These are phyloP conservation scores for Phytophthora megakarya DNA, from an alignment of 352 stramenopile species.

Conservation along the genomic window DNA sequence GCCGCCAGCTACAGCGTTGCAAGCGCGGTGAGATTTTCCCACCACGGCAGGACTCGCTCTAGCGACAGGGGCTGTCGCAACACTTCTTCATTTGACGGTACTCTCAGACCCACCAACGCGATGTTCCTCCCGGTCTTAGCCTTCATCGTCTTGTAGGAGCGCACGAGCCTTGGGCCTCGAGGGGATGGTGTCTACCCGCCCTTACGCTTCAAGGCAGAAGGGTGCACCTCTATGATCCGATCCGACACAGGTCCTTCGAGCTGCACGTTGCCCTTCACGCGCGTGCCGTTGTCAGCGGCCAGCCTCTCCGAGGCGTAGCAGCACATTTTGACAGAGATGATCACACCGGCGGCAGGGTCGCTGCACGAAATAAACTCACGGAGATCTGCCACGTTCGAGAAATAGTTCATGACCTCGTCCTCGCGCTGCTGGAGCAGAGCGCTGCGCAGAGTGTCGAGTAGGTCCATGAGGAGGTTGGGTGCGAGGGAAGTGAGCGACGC, in stretches of 20 bases:
- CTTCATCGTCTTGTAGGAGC: conserved; percentile 1
- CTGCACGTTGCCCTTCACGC: conserved; percentile 9
- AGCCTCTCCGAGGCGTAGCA: background rate
- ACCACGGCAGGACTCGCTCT: too few relatives aligned
- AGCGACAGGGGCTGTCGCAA: too few relatives aligned
- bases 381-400: background rate
- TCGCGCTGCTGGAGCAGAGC: background rate
- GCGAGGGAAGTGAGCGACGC: background rate
- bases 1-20: too few relatives aligned
- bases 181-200: background rate
- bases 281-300: background rate
- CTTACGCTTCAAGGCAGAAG: conserved; percentile 6
- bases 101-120: background rate
- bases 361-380: background rate
- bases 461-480: background rate
- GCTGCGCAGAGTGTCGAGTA: background rate
- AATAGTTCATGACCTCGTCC: background rate
- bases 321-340: background rate
- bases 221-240: background rate
- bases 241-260: background rate
- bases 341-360: background rate
- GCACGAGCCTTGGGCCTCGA: conserved; percentile 5
- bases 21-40: too few relatives aligned
- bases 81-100: too few relatives aligned
- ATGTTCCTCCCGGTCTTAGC: conserved; percentile 3